phyloP scores from a whole-genome alignment of 2,329 filamentous ascomycete genomes.

The Aspergillus sp. region DNA sequence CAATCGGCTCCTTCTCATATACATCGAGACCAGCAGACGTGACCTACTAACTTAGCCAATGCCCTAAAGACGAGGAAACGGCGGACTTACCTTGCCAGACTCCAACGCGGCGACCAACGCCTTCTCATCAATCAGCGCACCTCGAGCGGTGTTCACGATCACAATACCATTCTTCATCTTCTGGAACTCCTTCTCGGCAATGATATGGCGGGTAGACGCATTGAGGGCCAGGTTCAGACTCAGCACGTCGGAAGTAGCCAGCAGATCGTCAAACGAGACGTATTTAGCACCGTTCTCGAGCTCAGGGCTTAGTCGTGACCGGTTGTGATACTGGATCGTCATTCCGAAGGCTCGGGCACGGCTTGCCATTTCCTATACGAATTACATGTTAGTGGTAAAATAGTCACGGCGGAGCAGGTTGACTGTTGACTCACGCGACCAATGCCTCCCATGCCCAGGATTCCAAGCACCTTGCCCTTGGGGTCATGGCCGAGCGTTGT shows the following conservation, averaged over 20 bases:
- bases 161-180: conserved; percentile 48
- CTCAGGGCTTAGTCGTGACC: conserved; percentile 40
- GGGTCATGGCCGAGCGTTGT: conserved; percentile 47
- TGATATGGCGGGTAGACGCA: conserved; percentile 47
- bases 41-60: conserved; percentile 27
- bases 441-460: conserved; percentile 51
- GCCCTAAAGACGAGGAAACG: background rate
- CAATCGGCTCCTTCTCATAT: conserved; percentile 47
- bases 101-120: conserved; percentile 46
- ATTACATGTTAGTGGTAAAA: background rate
- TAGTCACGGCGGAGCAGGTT: background rate
- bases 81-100: conserved; percentile 40
- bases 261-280: conserved; percentile 47
- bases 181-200: conserved; percentile 44
- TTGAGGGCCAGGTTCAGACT: conserved; percentile 48
- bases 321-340: conserved; percentile 50
- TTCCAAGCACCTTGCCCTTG: conserved; percentile 46
- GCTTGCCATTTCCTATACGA: conserved; percentile 43
- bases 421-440: conserved; percentile 39
- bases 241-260: conserved; percentile 48
- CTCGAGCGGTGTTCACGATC: conserved; percentile 47
- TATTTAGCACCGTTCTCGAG: conserved; percentile 44
- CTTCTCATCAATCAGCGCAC: conserved; percentile 48
- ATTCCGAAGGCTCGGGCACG: conserved; percentile 48
- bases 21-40: conserved; percentile 47